These are phyloP conservation scores for Talaromyces liani DNA, from an alignment of 495 filamentous ascomycete genomes.

Conservation along the genomic window DNA sequence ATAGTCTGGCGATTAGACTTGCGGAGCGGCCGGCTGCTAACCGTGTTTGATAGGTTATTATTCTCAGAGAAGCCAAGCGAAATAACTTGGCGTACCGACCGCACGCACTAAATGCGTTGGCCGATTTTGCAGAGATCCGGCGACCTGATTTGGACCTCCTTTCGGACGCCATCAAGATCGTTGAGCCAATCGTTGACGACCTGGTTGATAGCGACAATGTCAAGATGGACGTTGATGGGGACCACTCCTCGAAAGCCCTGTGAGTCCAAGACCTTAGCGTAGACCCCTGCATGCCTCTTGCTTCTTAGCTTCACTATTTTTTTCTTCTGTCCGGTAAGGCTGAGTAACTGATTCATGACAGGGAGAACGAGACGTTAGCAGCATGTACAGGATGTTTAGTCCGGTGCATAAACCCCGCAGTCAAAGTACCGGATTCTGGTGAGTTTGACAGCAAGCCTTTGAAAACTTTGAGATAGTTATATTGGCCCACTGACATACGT, in stretches of 20 bases:
- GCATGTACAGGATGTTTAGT: slow-evolving; percentile 39
- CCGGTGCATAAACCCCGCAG: slow-evolving; percentile 34
- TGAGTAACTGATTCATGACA: slow-evolving; percentile 9
- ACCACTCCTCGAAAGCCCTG: slow-evolving; percentile 19
- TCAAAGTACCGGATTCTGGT: slow-evolving; percentile 23
- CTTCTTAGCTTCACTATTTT: neutral
- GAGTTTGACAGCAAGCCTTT: slow-evolving; percentile 22
- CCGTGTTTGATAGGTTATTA: slow-evolving; percentile 41
- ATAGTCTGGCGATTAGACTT: slow-evolving; percentile 7
- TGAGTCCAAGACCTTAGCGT: neutral
- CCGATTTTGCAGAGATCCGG: slow-evolving; percentile 57
- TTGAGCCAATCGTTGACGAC: slow-evolving; percentile 50
- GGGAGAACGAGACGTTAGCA: slow-evolving; percentile 34
- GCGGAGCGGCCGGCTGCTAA: slow-evolving; percentile 8
- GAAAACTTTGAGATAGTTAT: neutral
- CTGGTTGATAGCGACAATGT: slow-evolving; percentile 46
- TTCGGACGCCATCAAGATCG: slow-evolving; percentile 56
- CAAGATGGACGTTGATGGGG: slow-evolving; percentile 62
- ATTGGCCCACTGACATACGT: neutral
- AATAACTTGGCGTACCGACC: slow-evolving; percentile 76
- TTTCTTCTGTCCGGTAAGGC: neutral
- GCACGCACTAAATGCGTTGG: slow-evolving; percentile 64
- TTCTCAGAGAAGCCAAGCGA: slow-evolving; percentile 81
- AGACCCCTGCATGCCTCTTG: neutral
- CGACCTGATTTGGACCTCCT: slow-evolving; percentile 62